Base-by-base conservation (phyloP, 2,329 filamentous ascomycete genomes). In the Stemphylium lycopersici region DNA sequence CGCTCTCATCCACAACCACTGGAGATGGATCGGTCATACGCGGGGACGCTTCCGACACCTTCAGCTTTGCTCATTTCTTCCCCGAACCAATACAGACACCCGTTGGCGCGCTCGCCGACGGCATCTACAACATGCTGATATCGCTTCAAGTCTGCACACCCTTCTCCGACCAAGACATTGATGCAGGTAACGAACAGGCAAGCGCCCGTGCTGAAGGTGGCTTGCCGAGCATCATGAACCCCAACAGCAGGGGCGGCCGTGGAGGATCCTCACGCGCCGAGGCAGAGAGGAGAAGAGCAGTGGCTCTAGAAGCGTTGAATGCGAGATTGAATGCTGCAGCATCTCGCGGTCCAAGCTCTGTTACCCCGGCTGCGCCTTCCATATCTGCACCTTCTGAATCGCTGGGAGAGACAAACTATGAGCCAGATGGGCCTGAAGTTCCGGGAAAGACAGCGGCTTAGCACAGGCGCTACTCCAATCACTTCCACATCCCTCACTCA, bases 1-100 rank as follows among this genome's bases (percentile, higher is more conserved):
- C 81, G 55, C 76, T 82, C 4, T 81, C 83, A 0, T 81, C 81
- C 0, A 79, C 81, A 2, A 79, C 80, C 4, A 85, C 82, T 6
- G 81, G 80, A 43, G 80, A 81, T 47, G 77, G 71, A 4, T 74
- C 77, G 6, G 78, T 80, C 7, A 85, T 96, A 64, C 90, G 88
- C 61, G 95, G 95, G 59, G 95, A 99, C 74, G 91, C 95, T 32
- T 96, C 90, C 75, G 95, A 99, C 76, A 96, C 93, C 0, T 99
- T 99, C 72, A 90, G 93, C 6, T 96, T 99, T 74, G 89, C 92
- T 61, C 91, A 95, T 68, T 96, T 99, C 81, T 98, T 98, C 79
- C 95, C 95, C 0, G 90, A 89, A 43, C 86, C 88, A 3, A 79
- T 90, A 37, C 93, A 97, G 72, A 90, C 91, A 0, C 80, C 90